Evolutionary conservation across 495 filamentous ascomycete genomes (phyloP).

Genomic region (Aspergillus ostianus): DNA sequence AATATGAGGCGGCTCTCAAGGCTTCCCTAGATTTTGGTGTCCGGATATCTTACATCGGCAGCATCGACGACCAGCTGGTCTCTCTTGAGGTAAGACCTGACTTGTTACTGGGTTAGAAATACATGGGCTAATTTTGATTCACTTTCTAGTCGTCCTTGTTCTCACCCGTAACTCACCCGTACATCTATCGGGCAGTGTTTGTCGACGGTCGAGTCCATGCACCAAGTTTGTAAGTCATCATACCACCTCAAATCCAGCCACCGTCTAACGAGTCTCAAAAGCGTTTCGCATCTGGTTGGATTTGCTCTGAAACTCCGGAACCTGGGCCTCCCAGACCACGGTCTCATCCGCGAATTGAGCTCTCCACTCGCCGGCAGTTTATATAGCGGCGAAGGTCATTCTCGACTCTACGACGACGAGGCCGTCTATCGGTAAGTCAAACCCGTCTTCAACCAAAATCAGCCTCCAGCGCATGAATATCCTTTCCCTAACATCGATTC

Average conservation of each 20-base stretch:
- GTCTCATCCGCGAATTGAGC: conserved; percentile 87
- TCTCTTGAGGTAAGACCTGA: conserved; percentile 70
- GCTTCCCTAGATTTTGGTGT: conserved; percentile 72
- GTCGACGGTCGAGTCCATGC: conserved; percentile 91
- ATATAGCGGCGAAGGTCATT: conserved; percentile 91
- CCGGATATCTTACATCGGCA: conserved; percentile 80
- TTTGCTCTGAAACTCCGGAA: conserved; percentile 93
- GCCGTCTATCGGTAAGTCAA: conserved; percentile 78
- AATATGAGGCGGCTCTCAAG: conserved; percentile 74
- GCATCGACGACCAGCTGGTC: conserved; percentile 95
- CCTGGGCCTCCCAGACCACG: conserved; percentile 86
- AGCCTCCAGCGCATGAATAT: too few species aligned
- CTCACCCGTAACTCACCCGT: conserved; percentile 77
- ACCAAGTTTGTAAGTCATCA: conserved; percentile 70
- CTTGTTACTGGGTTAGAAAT: neutral
- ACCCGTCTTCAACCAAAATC: neutral
- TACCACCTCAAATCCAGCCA: neutral
- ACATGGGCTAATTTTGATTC: conserved; percentile 16
- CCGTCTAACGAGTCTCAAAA: conserved; percentile 25
- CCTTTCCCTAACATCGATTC: conserved; percentile 19
- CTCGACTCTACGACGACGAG: conserved; percentile 84
- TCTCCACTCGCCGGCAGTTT: conserved; percentile 85
- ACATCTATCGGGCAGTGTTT: conserved; percentile 90
- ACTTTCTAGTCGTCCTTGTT: conserved; percentile 75
- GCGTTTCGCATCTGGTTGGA: conserved; percentile 84